A percentile compares a stretch with the other conserved stretches of the same genome.
These are phyloP conservation scores for Fusarium odoratissimum DNA, from an alignment of 2,329 filamentous ascomycete species.

Conservation along the genomic window DNA sequence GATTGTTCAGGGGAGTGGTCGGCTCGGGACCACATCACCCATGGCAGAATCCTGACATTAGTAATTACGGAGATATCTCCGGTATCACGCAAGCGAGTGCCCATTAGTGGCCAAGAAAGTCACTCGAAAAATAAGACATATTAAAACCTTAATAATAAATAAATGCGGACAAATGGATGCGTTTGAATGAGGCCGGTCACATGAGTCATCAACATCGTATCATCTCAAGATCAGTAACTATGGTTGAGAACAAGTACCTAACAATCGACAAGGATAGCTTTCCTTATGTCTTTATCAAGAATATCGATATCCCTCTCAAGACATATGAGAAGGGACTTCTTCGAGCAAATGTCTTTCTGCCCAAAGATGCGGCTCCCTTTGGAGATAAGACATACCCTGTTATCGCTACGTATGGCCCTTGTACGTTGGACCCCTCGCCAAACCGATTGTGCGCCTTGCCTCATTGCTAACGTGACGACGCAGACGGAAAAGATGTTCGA, in stretches of 20 bases:
- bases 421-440: constrained; percentile 55
- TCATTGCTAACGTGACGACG: constrained; percentile 50
- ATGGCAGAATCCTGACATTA: accelerated
- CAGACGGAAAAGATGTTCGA: neutral
- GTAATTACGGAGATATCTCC: neutral
- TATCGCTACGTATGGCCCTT: constrained; percentile 77
- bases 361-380: constrained; percentile 1
- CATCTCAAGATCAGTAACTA: neutral
- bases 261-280: constrained; percentile 5
- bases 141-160: too few relatives aligned
- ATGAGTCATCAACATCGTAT: neutral
- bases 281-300: constrained; percentile 7
- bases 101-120: too few relatives aligned
- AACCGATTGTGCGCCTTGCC: accelerated
- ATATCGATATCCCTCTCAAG: constrained; percentile 2
- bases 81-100: neutral
- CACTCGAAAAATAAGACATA: too few relatives aligned
- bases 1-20: neutral
- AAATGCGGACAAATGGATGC: neutral
- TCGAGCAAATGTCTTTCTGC: constrained; percentile 3
- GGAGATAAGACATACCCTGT: constrained; percentile 58
- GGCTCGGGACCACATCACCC: neutral
- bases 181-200: neutral
- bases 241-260: constrained; percentile 8
- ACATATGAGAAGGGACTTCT: neutral